Evolutionary conservation across 805 yeast genomes (phyloP), one percentile per base, ranked within the genome.

Genomic region (Zygotorulaspora sp.): DNA sequence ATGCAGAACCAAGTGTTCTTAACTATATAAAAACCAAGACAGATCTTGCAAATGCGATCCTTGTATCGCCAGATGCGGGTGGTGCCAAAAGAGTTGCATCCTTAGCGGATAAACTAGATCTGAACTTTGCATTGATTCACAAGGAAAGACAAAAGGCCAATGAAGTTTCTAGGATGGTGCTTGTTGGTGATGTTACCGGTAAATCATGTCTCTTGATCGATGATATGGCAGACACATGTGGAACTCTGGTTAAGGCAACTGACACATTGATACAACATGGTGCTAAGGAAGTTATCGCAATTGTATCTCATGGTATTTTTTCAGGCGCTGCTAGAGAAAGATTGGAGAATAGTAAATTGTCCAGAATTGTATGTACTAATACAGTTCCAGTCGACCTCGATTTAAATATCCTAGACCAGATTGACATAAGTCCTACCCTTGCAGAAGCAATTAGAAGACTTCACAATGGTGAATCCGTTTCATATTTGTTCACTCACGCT

Each of bases 211-310:
- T 92, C 16, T 68, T 90, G 45, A 85, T 90, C 22, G 98, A 90
- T 62, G 98, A 90, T 61, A 92, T 90, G 94, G 97, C 97, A 25
- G 98, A 90, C 58, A 90, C 98, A 4, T 90, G 97, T 66, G 97
- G 98, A 27, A 90, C 98, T 2, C 69, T 90, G 48, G 92, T 86
- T 47, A 90, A 90, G 63, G 97, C 97, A 1, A 90, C 96, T 8
- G 95, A 90, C 45, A 78, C 89, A 5, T 68, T 90, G 43, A 66
- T 88, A 48, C 80, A 75, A 15, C 79, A 86, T 48, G 85, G 88
- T 20, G 97, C 98, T 3, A 71, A 75, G 42, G 74, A 77, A 45
- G 97, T 92, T 16, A 76, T 90, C 47, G 96, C 97, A 9, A 82
- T 92, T 35, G 96, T 90, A 8, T 90, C 97, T 1, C 98, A 90